A percentile compares a stretch with the other conserved stretches of the same genome.
phyloP scores from a whole-genome alignment of 768 basidiomycete genomes.

The Suillus variegatus region DNA sequence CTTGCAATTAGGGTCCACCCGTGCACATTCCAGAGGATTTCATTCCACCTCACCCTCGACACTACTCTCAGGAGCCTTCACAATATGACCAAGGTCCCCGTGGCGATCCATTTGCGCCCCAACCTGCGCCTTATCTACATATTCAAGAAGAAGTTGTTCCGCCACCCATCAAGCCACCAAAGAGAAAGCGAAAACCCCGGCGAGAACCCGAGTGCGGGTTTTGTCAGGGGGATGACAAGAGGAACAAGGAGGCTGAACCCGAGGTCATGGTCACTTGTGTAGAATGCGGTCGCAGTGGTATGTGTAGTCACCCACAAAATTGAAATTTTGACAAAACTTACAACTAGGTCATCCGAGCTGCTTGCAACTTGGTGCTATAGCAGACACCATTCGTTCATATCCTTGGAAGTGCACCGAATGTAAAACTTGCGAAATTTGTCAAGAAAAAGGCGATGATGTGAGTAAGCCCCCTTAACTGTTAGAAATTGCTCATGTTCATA shows the following conservation, averaged over 20 bases:
- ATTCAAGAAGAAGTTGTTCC: slow-evolving; percentile 45
- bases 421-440: slow-evolving; percentile 89
- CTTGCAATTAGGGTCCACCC: slow-evolving; percentile 27
- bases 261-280: slow-evolving; percentile 80
- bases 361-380: slow-evolving; percentile 61
- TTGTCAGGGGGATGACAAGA: slow-evolving; percentile 66
- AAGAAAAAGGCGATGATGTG: slow-evolving; percentile 86
- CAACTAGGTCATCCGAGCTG: slow-evolving; percentile 83
- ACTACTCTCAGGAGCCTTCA: slow-evolving; percentile 35
- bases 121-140: slow-evolving; percentile 53
- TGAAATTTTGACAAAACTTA: slow-evolving; percentile 5
- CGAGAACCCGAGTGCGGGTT: slow-evolving; percentile 76
- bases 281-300: slow-evolving; percentile 84
- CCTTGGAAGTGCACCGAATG: slow-evolving; percentile 90
- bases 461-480: slow-evolving; percentile 34
- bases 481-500: slow-evolving; percentile 18
- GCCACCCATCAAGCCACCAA: slow-evolving; percentile 45
- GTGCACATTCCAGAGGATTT: slow-evolving; percentile 33
- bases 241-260: slow-evolving; percentile 54
- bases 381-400: slow-evolving; percentile 66
- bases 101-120: slow-evolving; percentile 82
- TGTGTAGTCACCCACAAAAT: slow-evolving; percentile 22
- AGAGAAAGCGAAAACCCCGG: slow-evolving; percentile 44
- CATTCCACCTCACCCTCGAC: slow-evolving; percentile 12
- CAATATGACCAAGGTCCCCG: slow-evolving; percentile 77